phyloP scores from a whole-genome alignment of 495 filamentous ascomycete genomes.

The Neurospora cerealis region DNA sequence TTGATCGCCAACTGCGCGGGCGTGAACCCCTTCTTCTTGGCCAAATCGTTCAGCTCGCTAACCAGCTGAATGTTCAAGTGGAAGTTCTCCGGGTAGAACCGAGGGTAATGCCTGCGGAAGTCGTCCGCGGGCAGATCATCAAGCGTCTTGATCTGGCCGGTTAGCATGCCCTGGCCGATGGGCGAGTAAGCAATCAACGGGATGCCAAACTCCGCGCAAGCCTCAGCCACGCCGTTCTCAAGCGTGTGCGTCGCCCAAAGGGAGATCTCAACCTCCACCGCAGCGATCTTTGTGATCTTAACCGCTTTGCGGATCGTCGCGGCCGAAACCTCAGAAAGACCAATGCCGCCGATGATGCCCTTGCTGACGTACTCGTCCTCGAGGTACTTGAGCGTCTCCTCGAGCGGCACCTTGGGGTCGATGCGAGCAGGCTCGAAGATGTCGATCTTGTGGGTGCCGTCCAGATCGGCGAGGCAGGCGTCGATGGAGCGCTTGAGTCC shows the following conservation, averaged over 20 bases:
- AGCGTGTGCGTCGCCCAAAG: conserved; percentile 57
- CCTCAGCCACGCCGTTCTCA: conserved; percentile 51
- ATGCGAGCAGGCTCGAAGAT: conserved; percentile 69
- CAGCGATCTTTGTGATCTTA: conserved; percentile 57
- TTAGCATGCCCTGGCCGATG: conserved; percentile 45
- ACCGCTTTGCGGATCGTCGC: conserved; percentile 63
- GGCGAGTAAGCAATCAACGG: conserved; percentile 54
- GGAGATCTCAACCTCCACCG: conserved; percentile 72
- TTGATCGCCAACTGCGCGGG: conserved; percentile 64
- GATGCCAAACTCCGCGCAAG: conserved; percentile 62
- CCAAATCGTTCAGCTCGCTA: conserved; percentile 52
- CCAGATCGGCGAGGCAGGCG: conserved; percentile 48
- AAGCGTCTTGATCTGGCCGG: conserved; percentile 52
- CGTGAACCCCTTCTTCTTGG: conserved; percentile 57
- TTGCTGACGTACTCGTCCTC: conserved; percentile 52
- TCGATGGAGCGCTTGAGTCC: conserved; percentile 57
- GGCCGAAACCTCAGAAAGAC: conserved; percentile 61
- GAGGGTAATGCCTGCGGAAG: conserved; percentile 41
- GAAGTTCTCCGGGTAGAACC: conserved; percentile 61
- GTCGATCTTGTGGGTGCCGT: conserved; percentile 68
- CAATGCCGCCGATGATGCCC: conserved; percentile 68
- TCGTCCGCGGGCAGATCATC: conserved; percentile 55
- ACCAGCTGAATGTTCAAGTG: conserved; percentile 64
- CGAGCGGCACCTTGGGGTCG: conserved; percentile 38
- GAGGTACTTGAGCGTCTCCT: conserved; percentile 40